Conservation (phyloP, 2,329 filamentous ascomycete species). For the Microdochium nivale region DNA sequence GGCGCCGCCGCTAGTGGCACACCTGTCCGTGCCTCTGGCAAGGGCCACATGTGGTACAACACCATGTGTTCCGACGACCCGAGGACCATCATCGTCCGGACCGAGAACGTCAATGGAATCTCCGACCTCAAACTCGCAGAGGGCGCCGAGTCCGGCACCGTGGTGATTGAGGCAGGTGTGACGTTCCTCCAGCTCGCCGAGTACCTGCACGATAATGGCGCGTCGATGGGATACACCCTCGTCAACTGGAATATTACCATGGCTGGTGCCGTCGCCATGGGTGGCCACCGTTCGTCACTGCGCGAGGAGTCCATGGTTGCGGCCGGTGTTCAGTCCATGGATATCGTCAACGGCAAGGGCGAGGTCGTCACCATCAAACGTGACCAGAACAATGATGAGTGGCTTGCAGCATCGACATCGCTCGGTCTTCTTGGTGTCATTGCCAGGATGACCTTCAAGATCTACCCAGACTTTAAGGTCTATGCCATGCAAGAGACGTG, state of each 20-base stretch:
- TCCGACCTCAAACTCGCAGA: slow-evolving; percentile 30
- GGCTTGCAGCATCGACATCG: slow-evolving; percentile 42
- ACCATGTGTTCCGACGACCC: slow-evolving; percentile 41
- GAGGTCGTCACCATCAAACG: slow-evolving; percentile 30
- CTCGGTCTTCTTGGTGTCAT: slow-evolving; percentile 39
- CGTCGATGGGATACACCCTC: slow-evolving; percentile 38
- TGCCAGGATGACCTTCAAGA: slow-evolving; percentile 36
- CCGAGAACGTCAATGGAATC: slow-evolving; percentile 33
- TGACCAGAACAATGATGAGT: slow-evolving; percentile 34
- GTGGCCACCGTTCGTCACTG: slow-evolving; percentile 38
- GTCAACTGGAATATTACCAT: slow-evolving; percentile 47
- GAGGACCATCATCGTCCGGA: slow-evolving; percentile 37
- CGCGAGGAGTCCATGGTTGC: slow-evolving; percentile 40
- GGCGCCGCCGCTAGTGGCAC: slow-evolving; percentile 26
- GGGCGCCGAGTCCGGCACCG: slow-evolving; percentile 28
- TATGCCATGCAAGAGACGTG: slow-evolving; percentile 40
- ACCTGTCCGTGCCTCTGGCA: slow-evolving; percentile 36
- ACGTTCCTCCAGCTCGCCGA: slow-evolving; percentile 42
- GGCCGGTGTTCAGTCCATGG: slow-evolving; percentile 36
- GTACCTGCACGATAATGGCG: slow-evolving; percentile 35
- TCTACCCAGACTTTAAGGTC: slow-evolving; percentile 42
- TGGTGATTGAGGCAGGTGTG: slow-evolving; percentile 41
- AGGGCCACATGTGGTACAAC: slow-evolving; percentile 45
- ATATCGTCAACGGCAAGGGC: slow-evolving; percentile 39
- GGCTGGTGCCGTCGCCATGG: slow-evolving; percentile 42